Evolutionary conservation across 2,329 filamentous ascomycete species (phyloP).

Genomic region (Hypoxylon sp.): DNA sequence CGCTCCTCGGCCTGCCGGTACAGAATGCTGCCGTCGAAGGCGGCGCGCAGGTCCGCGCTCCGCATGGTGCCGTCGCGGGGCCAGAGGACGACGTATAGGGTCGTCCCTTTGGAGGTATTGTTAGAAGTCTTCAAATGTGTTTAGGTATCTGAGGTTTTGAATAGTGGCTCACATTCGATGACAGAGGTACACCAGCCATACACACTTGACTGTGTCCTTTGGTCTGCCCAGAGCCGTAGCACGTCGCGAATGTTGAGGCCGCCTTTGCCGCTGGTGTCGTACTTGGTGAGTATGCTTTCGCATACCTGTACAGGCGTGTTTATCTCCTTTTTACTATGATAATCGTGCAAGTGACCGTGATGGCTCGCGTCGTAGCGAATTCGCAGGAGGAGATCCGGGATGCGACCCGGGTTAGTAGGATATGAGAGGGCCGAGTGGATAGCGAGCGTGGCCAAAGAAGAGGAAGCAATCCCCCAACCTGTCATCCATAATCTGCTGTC

Average conservation of each 20-base stretch:
- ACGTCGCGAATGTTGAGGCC: slow-evolving; percentile 7
- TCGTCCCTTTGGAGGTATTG: background rate
- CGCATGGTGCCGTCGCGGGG: slow-evolving; percentile 1
- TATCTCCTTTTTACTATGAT: background rate
- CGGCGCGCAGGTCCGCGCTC: slow-evolving; percentile 9
- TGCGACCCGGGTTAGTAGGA: slow-evolving; percentile 1
- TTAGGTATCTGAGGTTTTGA: background rate
- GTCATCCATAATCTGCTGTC: background rate
- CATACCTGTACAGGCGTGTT: background rate
- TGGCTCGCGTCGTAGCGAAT: slow-evolving; percentile 6
- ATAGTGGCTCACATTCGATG: slow-evolving; percentile 13
- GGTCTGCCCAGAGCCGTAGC: background rate
- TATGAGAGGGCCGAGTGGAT: slow-evolving; percentile 11
- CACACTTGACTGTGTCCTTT: background rate
- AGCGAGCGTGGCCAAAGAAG: background rate
- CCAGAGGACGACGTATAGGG: slow-evolving; percentile 2
- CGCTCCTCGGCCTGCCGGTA: slow-evolving; percentile 10
- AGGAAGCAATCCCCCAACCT: slow-evolving; percentile 14
- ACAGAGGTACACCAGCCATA: background rate
- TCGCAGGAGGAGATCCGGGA: background rate
- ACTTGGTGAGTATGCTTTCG: slow-evolving; percentile 12
- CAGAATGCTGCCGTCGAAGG: slow-evolving; percentile 15
- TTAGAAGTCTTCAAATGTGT: background rate
- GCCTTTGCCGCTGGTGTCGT: slow-evolving; percentile 2
- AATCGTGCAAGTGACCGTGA: background rate